A percentile compares a stretch with the other conserved stretches of the same genome.
Evolutionary conservation across 2,329 filamentous ascomycete genomes (phyloP).

Genomic region (Calonectria pseudoreteaudii): DNA sequence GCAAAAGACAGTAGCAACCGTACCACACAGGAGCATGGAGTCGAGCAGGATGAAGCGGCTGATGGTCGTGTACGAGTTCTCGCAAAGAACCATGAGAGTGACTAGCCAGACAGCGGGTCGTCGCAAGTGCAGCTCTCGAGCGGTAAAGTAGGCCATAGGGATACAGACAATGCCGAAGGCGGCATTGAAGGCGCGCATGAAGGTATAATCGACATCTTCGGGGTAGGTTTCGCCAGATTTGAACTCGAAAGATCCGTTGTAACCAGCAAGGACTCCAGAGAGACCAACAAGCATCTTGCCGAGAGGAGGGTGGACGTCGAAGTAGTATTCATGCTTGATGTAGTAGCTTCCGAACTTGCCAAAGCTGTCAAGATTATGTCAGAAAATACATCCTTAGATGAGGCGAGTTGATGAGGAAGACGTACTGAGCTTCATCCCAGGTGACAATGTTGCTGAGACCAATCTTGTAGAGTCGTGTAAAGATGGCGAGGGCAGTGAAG

Average conservation of each 20-base stretch:
- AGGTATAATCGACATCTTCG: slow-evolving; percentile 93
- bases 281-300: slow-evolving; percentile 99
- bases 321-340: slow-evolving; percentile 99
- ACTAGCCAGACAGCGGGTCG: slow-evolving; percentile 93
- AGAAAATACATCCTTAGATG: background rate
- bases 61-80: slow-evolving; percentile 99
- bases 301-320: slow-evolving; percentile 88
- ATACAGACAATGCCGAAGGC: slow-evolving; percentile 93
- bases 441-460: slow-evolving; percentile 75
- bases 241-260: slow-evolving; percentile 99
- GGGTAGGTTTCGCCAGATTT: slow-evolving; percentile 98
- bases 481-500: slow-evolving; percentile 72
- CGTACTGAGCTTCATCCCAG: slow-evolving; percentile 76
- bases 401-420: slow-evolving; percentile 5
- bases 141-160: slow-evolving; percentile 94
- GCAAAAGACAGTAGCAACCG: slow-evolving; percentile 96
- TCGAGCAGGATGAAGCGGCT: slow-evolving; percentile 98
- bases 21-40: slow-evolving; percentile 98
- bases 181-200: slow-evolving; percentile 98
- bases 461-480: slow-evolving; percentile 78
- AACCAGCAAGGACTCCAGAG: slow-evolving; percentile 94
- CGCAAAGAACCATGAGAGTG: slow-evolving; percentile 96
- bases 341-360: slow-evolving; percentile 99
- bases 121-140: slow-evolving; percentile 88
- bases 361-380: slow-evolving; percentile 66